phyloP scores from a whole-genome alignment of 352 stramenopile species.

The Globisporangium sylvaticum region DNA sequence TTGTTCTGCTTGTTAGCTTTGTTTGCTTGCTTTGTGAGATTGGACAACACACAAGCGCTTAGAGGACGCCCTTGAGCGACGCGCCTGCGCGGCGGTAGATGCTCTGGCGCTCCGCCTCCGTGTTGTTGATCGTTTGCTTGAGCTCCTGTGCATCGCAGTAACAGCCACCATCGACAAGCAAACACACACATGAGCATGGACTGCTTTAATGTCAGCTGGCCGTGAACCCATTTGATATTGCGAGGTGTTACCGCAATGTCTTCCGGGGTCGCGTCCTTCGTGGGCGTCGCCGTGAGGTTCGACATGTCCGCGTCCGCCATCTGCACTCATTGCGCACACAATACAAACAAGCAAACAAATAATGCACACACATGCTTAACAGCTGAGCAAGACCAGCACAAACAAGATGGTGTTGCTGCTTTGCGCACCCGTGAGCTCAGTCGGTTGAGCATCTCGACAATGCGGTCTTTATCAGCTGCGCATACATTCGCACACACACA shows the following conservation, averaged over 20 bases:
- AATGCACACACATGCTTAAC: not conserved
- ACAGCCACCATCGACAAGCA: not conserved
- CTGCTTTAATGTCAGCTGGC: not conserved
- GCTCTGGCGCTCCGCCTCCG: slow-evolving; percentile 75
- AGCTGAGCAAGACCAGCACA: not conserved
- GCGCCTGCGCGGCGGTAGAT: slow-evolving; percentile 72
- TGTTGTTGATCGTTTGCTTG: slow-evolving; percentile 70
- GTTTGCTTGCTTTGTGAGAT: not conserved
- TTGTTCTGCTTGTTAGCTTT: slow-evolving; percentile 1
- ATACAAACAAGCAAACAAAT: not conserved
- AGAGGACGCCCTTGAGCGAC: slow-evolving; percentile 77
- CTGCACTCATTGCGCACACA: slow-evolving; percentile 21
- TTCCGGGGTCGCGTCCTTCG: slow-evolving; percentile 70
- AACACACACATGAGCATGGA: not conserved
- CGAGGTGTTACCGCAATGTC: slow-evolving; percentile 51
- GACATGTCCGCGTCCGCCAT: slow-evolving; percentile 87
- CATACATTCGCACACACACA: not conserved
- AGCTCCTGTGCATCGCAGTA: slow-evolving; percentile 36
- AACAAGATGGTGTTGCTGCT: not conserved
- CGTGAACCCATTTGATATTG: not conserved
- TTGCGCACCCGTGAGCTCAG: slow-evolving; percentile 70
- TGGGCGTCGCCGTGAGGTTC: slow-evolving; percentile 76
- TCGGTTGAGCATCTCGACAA: slow-evolving; percentile 86
- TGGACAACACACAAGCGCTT: slow-evolving; percentile 19
- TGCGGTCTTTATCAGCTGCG: slow-evolving; percentile 80